These are phyloP conservation scores for Areca catechu DNA, from an alignment of 176 grass and related monocot genomes.

Conservation along the genomic window DNA sequence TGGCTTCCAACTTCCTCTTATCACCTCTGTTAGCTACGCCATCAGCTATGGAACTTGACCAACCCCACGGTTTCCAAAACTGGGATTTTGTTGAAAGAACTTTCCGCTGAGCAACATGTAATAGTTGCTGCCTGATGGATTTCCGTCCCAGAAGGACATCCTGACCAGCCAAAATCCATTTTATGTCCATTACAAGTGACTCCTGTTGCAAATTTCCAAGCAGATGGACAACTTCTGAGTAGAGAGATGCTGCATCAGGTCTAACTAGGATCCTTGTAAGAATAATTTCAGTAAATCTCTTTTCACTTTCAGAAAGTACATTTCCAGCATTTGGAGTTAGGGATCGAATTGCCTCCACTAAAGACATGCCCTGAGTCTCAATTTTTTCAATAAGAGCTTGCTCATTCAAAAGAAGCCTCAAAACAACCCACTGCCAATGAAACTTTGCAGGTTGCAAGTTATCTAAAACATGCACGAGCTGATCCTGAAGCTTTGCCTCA, in stretches of 20 bases:
- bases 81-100: conserved; percentile 52
- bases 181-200: conserved; percentile 79
- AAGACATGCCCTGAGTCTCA: conserved; percentile 42
- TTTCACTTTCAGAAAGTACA: conserved; percentile 85
- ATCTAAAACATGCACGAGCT: conserved; percentile 83
- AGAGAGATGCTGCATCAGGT: conserved; percentile 89
- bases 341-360: conserved; percentile 75
- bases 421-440: conserved; percentile 98
- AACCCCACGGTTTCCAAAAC: conserved; percentile 98
- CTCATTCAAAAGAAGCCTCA: conserved; percentile 95
- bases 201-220: conserved; percentile 87
- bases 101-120: conserved; percentile 66
- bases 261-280: conserved; percentile 87
- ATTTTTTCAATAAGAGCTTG: conserved; percentile 94
- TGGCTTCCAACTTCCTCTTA: conserved; percentile 80
- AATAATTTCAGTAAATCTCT: conserved; percentile 93
- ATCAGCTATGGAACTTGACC: conserved; percentile 53
- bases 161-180: conserved; percentile 94
- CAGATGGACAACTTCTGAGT: conserved; percentile 88
- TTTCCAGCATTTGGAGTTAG: conserved; percentile 66
- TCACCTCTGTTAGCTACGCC: conserved; percentile 36
- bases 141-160: conserved; percentile 78
- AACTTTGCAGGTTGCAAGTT: conserved; percentile 93
- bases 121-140: conserved; percentile 92
- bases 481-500: conserved; percentile 58